These are phyloP conservation scores for Cicer judaicum DNA, from an alignment of 306 rosid species.

Conservation along the genomic window DNA sequence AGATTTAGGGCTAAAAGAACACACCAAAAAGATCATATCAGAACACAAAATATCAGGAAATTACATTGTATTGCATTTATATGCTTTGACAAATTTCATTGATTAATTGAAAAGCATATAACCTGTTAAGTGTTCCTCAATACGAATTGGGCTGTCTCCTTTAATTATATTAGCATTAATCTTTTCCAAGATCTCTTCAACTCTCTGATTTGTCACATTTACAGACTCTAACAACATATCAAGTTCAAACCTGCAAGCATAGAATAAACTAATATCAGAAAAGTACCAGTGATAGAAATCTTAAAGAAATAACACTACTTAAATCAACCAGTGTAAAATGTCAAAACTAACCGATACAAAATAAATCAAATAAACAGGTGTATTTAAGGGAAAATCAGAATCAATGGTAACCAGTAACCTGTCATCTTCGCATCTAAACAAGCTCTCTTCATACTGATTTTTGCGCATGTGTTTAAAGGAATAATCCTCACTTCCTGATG, in stretches of 20 bases:
- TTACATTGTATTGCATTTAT: slow-evolving; percentile 28
- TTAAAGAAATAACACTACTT: slow-evolving; percentile 22
- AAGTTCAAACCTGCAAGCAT: slow-evolving; percentile 73
- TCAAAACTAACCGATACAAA: slow-evolving; percentile 30
- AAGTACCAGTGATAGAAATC: slow-evolving; percentile 30
- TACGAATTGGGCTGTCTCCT: slow-evolving; percentile 71
- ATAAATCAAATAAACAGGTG: slow-evolving; percentile 18
- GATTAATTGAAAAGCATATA: slow-evolving; percentile 42
- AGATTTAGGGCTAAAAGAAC: slow-evolving; percentile 72
- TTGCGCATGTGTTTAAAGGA: slow-evolving; percentile 99
- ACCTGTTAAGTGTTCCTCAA: slow-evolving; percentile 98
- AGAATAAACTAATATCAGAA: slow-evolving; percentile 48
- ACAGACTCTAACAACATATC: slow-evolving; percentile 98
- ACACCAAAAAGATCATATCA: slow-evolving; percentile 35
- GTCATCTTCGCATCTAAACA: slow-evolving; percentile 99
- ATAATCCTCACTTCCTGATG: slow-evolving; percentile 99
- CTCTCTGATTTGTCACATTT: slow-evolving; percentile 79
- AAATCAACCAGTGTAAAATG: slow-evolving; percentile 18
- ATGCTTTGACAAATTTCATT: slow-evolving; percentile 36
- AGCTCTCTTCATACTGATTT: slow-evolving; percentile 97
- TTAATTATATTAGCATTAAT: slow-evolving; percentile 68
- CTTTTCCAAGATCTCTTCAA: slow-evolving; percentile 89
- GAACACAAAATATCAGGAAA: slow-evolving; percentile 40
- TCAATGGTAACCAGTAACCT: slow-evolving; percentile 60
- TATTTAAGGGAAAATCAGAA: slow-evolving; percentile 8